phyloP scores from a whole-genome alignment of 345 rosid genomes.

The Acer yangbiense region DNA sequence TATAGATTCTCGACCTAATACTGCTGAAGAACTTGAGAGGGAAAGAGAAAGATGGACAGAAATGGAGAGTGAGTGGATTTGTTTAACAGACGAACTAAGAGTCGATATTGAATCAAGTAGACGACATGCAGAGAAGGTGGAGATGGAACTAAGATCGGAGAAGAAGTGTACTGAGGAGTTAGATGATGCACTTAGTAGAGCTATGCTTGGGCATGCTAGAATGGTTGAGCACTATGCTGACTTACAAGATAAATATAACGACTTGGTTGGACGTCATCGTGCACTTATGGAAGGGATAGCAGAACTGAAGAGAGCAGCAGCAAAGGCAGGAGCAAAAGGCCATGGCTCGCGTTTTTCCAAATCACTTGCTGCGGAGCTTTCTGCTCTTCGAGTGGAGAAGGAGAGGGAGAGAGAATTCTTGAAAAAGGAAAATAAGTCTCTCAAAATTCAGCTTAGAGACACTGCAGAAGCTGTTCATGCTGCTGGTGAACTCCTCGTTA shows the following conservation, averaged over 20 bases:
- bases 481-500: slow-evolving; percentile 93
- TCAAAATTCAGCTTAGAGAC: slow-evolving; percentile 78
- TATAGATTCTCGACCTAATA: slow-evolving; percentile 35
- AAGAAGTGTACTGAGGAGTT: slow-evolving; percentile 69
- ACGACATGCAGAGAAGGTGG: slow-evolving; percentile 70
- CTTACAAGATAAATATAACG: slow-evolving; percentile 83
- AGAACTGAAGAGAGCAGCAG: slow-evolving; percentile 86
- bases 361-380: slow-evolving; percentile 73
- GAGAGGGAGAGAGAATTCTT: slow-evolving; percentile 75
- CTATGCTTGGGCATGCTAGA: slow-evolving; percentile 91
- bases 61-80: slow-evolving; percentile 98
- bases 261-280: slow-evolving; percentile 63
- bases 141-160: slow-evolving; percentile 66
- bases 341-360: slow-evolving; percentile 80
- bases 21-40: slow-evolving; percentile 63
- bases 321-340: slow-evolving; percentile 83
- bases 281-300: slow-evolving; percentile 83
- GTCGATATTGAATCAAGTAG: slow-evolving; percentile 79
- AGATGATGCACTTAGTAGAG: slow-evolving; percentile 85
- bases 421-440: slow-evolving; percentile 80
- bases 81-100: slow-evolving; percentile 83
- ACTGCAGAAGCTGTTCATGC: slow-evolving; percentile 99
- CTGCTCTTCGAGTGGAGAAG: slow-evolving; percentile 72
- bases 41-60: slow-evolving; percentile 89
- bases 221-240: slow-evolving; percentile 95